Evolutionary conservation across 805 yeast species (phyloP).

Genomic region (Schwanniomyces occidentalis): DNA sequence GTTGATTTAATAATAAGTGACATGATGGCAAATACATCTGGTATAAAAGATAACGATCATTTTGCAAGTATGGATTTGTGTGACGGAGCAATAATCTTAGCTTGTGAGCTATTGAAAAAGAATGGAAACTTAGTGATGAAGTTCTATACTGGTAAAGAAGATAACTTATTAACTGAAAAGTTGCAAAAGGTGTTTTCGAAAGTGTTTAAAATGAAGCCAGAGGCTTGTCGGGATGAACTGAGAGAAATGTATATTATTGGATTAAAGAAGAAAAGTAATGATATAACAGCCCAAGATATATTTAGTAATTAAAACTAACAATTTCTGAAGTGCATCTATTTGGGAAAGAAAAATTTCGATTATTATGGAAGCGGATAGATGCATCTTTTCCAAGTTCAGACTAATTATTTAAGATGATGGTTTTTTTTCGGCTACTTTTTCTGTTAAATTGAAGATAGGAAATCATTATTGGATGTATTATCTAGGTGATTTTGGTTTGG

Average conservation of each 20-base stretch:
- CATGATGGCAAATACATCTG: constrained; percentile 95
- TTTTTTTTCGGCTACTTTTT: no score
- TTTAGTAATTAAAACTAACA: background rate
- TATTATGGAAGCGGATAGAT: no score
- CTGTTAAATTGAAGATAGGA: no score
- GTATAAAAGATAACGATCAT: constrained; percentile 80
- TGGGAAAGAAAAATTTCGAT: background rate
- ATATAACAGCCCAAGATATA: constrained; percentile 5
- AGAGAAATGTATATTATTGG: constrained; percentile 83
- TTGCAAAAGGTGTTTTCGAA: constrained; percentile 57
- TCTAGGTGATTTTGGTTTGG: no score
- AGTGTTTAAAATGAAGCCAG: constrained; percentile 76
- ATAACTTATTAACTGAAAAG: constrained; percentile 57
- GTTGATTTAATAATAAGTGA: constrained; percentile 56
- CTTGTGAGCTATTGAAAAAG: constrained; percentile 66
- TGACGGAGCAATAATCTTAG: constrained; percentile 82
- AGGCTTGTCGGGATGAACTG: constrained; percentile 75
- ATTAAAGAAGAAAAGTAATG: constrained; percentile 40
- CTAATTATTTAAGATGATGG: no score
- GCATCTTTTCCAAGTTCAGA: no score
- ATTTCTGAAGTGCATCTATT: background rate
- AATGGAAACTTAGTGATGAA: constrained; percentile 81
- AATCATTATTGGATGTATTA: no score
- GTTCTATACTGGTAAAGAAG: constrained; percentile 82
- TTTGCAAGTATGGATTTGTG: constrained; percentile 85